Evolutionary conservation across 192 early-diverging fungal species (phyloP).

Genomic region (Helicostylum pulchrum): DNA sequence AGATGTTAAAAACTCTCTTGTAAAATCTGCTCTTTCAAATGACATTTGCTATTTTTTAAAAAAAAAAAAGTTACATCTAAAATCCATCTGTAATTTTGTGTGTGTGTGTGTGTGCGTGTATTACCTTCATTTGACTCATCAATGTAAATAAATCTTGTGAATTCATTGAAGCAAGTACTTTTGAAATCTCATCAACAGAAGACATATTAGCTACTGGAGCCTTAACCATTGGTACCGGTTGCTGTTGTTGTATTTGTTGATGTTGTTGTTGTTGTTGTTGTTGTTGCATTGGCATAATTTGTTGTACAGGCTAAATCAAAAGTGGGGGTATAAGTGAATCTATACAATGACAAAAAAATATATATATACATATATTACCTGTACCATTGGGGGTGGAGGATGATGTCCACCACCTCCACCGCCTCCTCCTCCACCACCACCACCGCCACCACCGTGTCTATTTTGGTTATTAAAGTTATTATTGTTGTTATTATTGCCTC

Average conservation of each 20-base stretch:
- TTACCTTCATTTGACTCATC: constrained; percentile 68
- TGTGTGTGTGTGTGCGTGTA: background rate
- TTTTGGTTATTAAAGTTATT: constrained; percentile 18
- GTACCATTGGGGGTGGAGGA: constrained; percentile 8
- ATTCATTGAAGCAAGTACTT: constrained; percentile 53
- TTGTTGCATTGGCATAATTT: constrained; percentile 1
- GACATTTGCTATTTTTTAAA: constrained; percentile 42
- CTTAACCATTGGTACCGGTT: background rate
- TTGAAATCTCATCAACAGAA: constrained; percentile 49
- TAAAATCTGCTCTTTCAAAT: constrained; percentile 60
- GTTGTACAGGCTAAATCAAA: background rate
- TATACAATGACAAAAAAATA: background rate
- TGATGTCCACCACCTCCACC: background rate
- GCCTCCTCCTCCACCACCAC: background rate
- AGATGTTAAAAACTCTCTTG: constrained; percentile 59
- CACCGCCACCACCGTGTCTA: constrained; percentile 2
- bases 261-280: constrained; percentile 2
- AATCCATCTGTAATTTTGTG: no score
- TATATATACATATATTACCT: background rate
- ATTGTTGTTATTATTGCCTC: constrained; percentile 5
- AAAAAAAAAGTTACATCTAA: background rate
- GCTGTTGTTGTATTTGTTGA: constrained; percentile 18
- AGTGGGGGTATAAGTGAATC: background rate
- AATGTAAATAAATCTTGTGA: constrained; percentile 60
- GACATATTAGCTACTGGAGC: background rate